These are phyloP conservation scores for Arabidopsis hybrid DNA, from an alignment of 441 rosid genomes.

Conservation along the genomic window DNA sequence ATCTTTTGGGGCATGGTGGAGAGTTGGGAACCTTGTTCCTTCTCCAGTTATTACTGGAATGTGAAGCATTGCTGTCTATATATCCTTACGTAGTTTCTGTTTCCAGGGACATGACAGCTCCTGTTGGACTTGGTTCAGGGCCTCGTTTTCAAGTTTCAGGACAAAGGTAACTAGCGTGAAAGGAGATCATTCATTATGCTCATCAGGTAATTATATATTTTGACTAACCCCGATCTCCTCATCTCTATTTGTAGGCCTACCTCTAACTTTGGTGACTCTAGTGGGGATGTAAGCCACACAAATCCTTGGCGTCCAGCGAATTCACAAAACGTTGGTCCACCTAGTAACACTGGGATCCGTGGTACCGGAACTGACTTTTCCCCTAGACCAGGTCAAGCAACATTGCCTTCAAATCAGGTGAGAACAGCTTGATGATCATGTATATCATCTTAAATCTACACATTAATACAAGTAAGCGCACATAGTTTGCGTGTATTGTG, in stretches of 20 bases:
- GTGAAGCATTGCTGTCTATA: slow-evolving; percentile 20
- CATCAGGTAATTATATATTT: slow-evolving; percentile 27
- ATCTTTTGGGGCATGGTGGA: slow-evolving; percentile 20
- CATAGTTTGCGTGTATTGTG: slow-evolving; percentile 12
- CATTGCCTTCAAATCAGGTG: slow-evolving; percentile 70
- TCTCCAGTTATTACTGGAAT: slow-evolving; percentile 29
- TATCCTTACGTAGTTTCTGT: slow-evolving; percentile 31
- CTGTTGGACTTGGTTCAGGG: slow-evolving; percentile 76
- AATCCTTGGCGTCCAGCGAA: slow-evolving; percentile 75
- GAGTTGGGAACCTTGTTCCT: slow-evolving; percentile 23
- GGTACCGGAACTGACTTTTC: slow-evolving; percentile 62
- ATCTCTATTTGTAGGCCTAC: slow-evolving; percentile 58
- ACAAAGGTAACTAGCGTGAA: slow-evolving; percentile 57
- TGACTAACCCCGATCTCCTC: slow-evolving; percentile 7
- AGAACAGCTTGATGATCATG: slow-evolving; percentile 44
- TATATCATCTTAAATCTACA: slow-evolving; percentile 33
- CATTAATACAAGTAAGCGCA: slow-evolving; percentile 9
- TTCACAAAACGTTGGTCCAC: slow-evolving; percentile 64
- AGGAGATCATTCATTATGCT: slow-evolving; percentile 29
- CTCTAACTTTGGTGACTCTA: slow-evolving; percentile 59
- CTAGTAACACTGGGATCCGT: slow-evolving; percentile 56
- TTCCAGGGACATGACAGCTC: slow-evolving; percentile 67
- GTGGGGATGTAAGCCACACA: slow-evolving; percentile 59
- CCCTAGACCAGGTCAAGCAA: slow-evolving; percentile 64
- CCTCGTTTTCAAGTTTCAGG: slow-evolving; percentile 79